Base-by-base conservation (phyloP, 129 eudicot species). In the Flaveria sonorensis region DNA sequence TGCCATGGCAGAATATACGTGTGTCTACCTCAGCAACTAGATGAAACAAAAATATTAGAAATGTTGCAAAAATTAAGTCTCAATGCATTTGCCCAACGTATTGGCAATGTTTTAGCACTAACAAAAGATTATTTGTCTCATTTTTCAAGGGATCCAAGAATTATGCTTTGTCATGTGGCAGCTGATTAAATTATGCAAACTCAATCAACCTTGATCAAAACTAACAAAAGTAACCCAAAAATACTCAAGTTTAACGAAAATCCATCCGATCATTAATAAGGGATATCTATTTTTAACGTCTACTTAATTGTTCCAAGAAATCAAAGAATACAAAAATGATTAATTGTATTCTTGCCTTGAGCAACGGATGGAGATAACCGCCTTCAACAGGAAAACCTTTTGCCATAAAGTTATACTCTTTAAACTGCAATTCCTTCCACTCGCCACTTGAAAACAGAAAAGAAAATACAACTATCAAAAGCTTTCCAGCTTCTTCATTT, bases 301-400 rank as follows among this genome's bases (percentile, higher is more conserved):
- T 24, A 60, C 16, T 11, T 60, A 26, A 24, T 13, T 26, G 36
- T 26, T 61, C 18, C 19, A 5, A 24, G 16, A 61, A 71, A 71
- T 50, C 15, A n/a, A 32, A 10, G 51, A 19, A 26, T 26, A 47
- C 0, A 78, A 19, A 72, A 50, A 73, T 63, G 30, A 39, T 13
- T n/a, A 30, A 63, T 5, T 15, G 10, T n/a, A 71, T 73, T 39
- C 94, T 81, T 86, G 85, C 99, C 99, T 95, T 95, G 79, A 89
- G 89, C 85, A 95, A 75, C 6, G 99, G 92, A 84, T 95, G 99
- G 36, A 91, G 89, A 86, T 86, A 78, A 77, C 99, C 97, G 55
- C 99, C 94, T 83, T 89, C 99, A 50, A 79, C 45, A 15, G 97
- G 97, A 18, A 77, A 89, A 80, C 99, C 99, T 81, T 91, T 91